A percentile compares a stretch with the other conserved stretches of the same genome.
phyloP scores from a whole-genome alignment of 805 yeast genomes.

The Yueomyces sp. region DNA sequence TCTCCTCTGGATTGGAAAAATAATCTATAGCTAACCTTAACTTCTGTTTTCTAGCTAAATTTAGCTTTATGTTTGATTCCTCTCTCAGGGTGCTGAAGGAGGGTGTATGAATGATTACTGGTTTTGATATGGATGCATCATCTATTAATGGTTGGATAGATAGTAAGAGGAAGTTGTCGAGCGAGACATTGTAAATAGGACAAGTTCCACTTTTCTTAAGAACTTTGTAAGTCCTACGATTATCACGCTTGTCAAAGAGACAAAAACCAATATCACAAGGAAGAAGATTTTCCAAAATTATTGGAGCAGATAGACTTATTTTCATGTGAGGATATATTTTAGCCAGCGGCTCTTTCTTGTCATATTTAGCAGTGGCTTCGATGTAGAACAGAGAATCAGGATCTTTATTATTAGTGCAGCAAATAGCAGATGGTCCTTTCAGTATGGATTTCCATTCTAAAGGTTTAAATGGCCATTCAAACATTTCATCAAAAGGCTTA shows the following conservation, averaged over 20 bases:
- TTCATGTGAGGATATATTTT: constrained; percentile 75
- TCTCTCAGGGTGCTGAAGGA: constrained; percentile 37
- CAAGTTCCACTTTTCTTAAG: constrained; percentile 54
- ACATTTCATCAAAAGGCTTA: constrained; percentile 47
- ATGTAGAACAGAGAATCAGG: constrained; percentile 41
- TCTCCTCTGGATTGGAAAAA: constrained; percentile 33
- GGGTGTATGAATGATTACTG: constrained; percentile 34
- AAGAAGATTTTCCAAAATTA: constrained; percentile 69
- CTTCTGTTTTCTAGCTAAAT: constrained; percentile 52
- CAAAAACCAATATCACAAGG: constrained; percentile 72
- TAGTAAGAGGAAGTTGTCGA: constrained; percentile 55
- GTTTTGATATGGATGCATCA: constrained; percentile 25
- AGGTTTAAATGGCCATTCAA: constrained; percentile 53
- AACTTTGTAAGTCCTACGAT: constrained; percentile 50
- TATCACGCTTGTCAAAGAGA: constrained; percentile 61
- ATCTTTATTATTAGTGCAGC: constrained; percentile 39
- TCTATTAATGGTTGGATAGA: constrained; percentile 50
- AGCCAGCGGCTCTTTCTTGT: constrained; percentile 55
- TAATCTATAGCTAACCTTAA: constrained; percentile 56
- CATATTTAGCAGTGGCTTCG: constrained; percentile 57
- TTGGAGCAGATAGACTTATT: constrained; percentile 67
- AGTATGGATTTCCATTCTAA: constrained; percentile 55
- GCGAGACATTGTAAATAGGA: constrained; percentile 67
- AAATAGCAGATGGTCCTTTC: constrained; percentile 37
- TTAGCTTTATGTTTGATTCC: constrained; percentile 40